Evolutionary conservation across 768 basidiomycete genomes (phyloP).

Genomic region (Nidularia pulvinata): DNA sequence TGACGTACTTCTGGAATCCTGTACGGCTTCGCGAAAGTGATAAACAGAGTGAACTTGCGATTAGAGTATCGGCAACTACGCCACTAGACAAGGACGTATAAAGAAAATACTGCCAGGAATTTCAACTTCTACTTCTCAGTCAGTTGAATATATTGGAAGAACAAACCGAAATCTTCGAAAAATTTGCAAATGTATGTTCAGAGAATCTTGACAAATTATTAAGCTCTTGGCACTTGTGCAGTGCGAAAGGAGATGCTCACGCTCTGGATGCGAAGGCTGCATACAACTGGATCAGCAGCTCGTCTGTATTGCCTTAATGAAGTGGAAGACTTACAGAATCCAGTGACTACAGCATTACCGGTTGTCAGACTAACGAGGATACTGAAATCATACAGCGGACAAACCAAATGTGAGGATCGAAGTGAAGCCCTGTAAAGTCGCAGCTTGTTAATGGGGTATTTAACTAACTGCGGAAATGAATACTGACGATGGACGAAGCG

Average conservation of each 20-base stretch:
- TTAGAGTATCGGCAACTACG: conserved; percentile 37
- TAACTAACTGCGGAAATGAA: neutral
- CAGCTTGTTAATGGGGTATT: neutral
- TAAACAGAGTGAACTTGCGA: conserved; percentile 31
- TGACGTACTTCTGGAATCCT: conserved; percentile 12
- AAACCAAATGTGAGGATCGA: neutral
- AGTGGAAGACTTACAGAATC: neutral
- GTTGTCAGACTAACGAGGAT: no score
- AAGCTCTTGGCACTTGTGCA: neutral
- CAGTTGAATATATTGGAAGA: no score
- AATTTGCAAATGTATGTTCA: conserved; percentile 5
- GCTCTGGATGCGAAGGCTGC: conserved; percentile 24
- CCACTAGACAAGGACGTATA: conserved; percentile 28
- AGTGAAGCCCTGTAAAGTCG: neutral
- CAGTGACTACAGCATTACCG: neutral
- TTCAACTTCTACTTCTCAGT: no score
- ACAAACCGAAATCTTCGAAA: conserved; percentile 5
- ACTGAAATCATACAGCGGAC: neutral
- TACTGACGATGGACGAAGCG: neutral
- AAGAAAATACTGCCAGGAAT: conserved; percentile 8
- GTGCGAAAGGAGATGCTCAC: conserved; percentile 11
- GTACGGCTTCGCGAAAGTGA: conserved; percentile 25
- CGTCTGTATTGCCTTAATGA: no score
- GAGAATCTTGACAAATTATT: conserved; percentile 13
- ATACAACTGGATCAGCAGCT: neutral